Evolutionary conservation across 768 basidiomycete species (phyloP), one percentile per base, ranked within the genome.

Genomic region (Punctularia strigosozonata): DNA sequence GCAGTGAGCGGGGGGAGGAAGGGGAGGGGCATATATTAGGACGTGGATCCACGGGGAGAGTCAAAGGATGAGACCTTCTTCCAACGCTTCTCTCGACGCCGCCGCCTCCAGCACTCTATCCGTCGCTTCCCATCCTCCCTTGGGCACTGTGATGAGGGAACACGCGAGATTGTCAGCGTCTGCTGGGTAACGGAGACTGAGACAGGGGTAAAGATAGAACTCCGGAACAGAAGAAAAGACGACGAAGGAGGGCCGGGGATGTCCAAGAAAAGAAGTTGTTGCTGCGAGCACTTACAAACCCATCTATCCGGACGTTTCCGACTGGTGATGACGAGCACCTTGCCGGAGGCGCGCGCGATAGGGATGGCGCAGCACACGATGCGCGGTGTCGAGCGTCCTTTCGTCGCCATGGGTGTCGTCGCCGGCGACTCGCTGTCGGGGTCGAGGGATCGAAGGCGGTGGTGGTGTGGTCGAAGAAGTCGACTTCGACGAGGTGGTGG

Each of bases 21-120:
- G 60, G 57, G 56, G 63, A 61, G 60, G 65, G 63, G 54, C 63
- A 53, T 62, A 61, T 32, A 75, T 80, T 69, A 80, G 76, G 77
- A 75, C 70, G 62, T 64, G 71, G 71, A 66, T 69, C 67, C 72
- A 80, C 73, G 70, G 66, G 77, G 66, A 77, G 69, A 77, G 72
- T 72, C 67, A 76, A 80, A 75, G 66, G 76, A 75, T 77, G 77
- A 77, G 83, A 90, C 87, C 87, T 89, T 90, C 87, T 84, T 90
- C 87, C 61, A 82, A 69, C 64, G 87, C 87, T 77, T 90, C 87
- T 61, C 87, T 75, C 53, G 76, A 81, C 65, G 87, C 87, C 57
- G 87, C 87, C 65, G 76, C 79, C 69, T 88, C 85, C 53, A 89
- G 65, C 60, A 67, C 69, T 51, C 70, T 77, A 71, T 90, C 87